A percentile compares a stretch with the other conserved stretches of the same genome.
Evolutionary conservation across 2,329 filamentous ascomycete species (phyloP).

Genomic region (Fusarium sp.): DNA sequence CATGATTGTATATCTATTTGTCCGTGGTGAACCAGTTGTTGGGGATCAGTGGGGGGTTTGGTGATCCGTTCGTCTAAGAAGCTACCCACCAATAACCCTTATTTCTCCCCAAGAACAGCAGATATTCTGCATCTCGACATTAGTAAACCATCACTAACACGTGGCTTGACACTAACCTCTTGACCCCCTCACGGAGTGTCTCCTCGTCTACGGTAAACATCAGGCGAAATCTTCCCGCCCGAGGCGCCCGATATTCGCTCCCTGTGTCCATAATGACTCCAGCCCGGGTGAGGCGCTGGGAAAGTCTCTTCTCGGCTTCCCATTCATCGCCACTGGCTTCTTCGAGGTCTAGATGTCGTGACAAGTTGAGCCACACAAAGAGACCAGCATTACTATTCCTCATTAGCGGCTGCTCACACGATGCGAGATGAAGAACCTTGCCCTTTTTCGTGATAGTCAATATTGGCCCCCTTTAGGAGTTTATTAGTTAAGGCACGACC

Average conservation of each 20-base stretch:
- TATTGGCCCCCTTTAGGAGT: not conserved
- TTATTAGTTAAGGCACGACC: not conserved
- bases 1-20: not conserved
- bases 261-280: not conserved
- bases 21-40: not conserved
- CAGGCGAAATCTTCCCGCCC: not conserved
- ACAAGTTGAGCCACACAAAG: not conserved
- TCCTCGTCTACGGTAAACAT: not conserved
- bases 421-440: not conserved
- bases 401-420: not conserved
- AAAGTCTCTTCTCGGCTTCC: not conserved
- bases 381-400: not conserved
- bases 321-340: not conserved
- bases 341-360: not conserved
- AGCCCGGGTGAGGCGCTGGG: not conserved
- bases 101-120: not conserved
- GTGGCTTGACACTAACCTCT: not conserved
- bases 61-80: not conserved
- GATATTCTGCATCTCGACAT: not conserved
- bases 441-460: not conserved
- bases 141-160: not conserved
- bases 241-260: not conserved
- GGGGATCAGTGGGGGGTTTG: not conserved
- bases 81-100: not conserved
- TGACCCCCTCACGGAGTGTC: not conserved